Conservation (phyloP, 1,284 basidiomycete genomes). For the Ceratobasidium papillatum region DNA sequence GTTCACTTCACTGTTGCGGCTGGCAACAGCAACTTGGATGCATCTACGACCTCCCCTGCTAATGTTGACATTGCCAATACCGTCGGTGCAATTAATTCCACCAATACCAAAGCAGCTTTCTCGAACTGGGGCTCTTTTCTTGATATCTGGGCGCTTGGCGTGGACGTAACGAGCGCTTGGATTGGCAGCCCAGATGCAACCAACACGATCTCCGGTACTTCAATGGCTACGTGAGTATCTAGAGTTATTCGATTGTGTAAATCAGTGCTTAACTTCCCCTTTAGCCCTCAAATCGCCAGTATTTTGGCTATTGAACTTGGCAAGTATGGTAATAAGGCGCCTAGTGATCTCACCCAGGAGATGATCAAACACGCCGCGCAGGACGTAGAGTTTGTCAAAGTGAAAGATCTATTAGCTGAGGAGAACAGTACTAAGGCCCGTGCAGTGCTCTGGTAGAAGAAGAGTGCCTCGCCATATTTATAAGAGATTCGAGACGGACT, state of each 20-base stretch:
- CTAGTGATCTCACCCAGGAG: neutral
- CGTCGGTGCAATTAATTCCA: conserved; percentile 1
- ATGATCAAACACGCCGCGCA: conserved; percentile 8
- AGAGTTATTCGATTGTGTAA: neutral
- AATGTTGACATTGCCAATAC: conserved; percentile 4
- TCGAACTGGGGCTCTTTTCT: conserved; percentile 69
- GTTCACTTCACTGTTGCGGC: conserved; percentile 96
- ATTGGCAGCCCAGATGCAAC: conserved; percentile 65
- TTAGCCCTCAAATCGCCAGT: conserved; percentile 39
- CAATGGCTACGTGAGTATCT: conserved; percentile 61
- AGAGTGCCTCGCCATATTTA: no score
- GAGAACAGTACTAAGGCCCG: no score
- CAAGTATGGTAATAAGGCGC: conserved; percentile 5
- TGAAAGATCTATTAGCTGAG: neutral
- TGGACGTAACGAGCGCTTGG: conserved; percentile 85
- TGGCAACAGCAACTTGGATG: conserved; percentile 71
- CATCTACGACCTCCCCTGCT: conserved; percentile 47
- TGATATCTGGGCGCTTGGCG: conserved; percentile 54
- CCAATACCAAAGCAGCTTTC: conserved; percentile 69
- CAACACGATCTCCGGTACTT: conserved; percentile 78
- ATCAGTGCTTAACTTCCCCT: neutral
- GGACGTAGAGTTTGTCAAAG: neutral
- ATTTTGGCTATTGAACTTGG: neutral
- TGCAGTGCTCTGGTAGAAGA: no score
- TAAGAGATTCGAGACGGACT: no score